phyloP scores from a whole-genome alignment of 1,139 yeast species.

The Diutina rugosa region DNA sequence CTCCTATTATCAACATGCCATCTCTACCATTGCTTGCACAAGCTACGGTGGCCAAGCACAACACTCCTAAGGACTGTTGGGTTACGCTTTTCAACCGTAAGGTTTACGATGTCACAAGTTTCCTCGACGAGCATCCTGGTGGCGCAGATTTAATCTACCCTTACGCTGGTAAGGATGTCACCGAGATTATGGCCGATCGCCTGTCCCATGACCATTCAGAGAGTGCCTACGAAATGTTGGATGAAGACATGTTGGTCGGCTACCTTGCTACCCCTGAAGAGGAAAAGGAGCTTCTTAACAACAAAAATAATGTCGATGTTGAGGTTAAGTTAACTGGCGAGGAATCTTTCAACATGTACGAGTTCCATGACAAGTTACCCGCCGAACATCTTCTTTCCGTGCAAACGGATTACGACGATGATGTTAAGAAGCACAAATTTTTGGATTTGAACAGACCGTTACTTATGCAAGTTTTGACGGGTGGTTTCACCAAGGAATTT shows the following conservation, averaged over 20 bases:
- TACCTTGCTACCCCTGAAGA: conserved; percentile 33
- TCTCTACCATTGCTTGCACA: conserved; percentile 8
- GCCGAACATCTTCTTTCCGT: conserved; percentile 59
- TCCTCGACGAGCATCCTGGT: conserved; percentile 78
- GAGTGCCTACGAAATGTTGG: conserved; percentile 78
- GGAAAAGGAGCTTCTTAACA: conserved; percentile 28
- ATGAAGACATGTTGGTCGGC: conserved; percentile 48
- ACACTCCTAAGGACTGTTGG: conserved; percentile 49
- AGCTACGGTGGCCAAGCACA: conserved; percentile 37
- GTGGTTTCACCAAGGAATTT: conserved; percentile 72
- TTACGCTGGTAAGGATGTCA: conserved; percentile 75
- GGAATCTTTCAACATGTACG: conserved; percentile 16
- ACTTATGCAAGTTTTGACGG: conserved; percentile 61
- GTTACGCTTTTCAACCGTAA: conserved; percentile 64
- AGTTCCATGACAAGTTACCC: conserved; percentile 53
- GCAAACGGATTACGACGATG: conserved; percentile 66
- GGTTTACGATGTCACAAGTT: conserved; percentile 70
- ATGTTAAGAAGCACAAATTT: conserved; percentile 67
- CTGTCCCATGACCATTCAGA: conserved; percentile 69
- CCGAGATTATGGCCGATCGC: conserved; percentile 62
- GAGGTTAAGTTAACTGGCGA: conserved; percentile 23
- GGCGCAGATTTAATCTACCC: conserved; percentile 67
- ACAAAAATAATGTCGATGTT: conserved; percentile 27
- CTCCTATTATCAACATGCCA: neutral
- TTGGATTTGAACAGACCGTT: conserved; percentile 77